Evolutionary conservation across 257 asterid genomes (phyloP).

Genomic region (Thymus mandschuricus): DNA sequence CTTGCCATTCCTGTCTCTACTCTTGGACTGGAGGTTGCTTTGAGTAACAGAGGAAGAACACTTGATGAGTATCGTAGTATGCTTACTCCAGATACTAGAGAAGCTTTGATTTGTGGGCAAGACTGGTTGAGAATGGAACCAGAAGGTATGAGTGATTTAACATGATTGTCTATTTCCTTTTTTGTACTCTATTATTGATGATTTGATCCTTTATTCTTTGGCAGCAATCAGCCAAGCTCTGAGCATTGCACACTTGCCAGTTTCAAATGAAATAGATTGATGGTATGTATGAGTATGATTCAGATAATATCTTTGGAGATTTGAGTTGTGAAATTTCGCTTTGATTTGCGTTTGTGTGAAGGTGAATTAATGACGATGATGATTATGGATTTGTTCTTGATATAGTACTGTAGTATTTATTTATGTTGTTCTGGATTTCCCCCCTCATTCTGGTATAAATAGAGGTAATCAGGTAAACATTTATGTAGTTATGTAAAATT

Average conservation of each 20-base stretch:
- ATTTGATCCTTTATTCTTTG: slow-evolving; percentile 9
- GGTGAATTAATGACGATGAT: slow-evolving; percentile 40
- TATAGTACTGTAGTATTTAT: background rate
- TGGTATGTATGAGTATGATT: slow-evolving; percentile 36
- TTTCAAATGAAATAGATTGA: slow-evolving; percentile 56
- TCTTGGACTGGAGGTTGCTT: slow-evolving; percentile 68
- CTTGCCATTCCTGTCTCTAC: slow-evolving; percentile 83
- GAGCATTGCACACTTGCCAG: slow-evolving; percentile 51
- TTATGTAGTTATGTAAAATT: slow-evolving; percentile 6
- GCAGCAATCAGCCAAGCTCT: slow-evolving; percentile 46
- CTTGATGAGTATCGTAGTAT: slow-evolving; percentile 65
- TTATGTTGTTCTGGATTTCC: background rate
- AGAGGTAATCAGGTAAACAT: slow-evolving; percentile 20
- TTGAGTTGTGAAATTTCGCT: slow-evolving; percentile 22
- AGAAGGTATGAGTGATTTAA: slow-evolving; percentile 52
- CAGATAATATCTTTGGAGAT: background rate
- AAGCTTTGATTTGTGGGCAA: slow-evolving; percentile 92
- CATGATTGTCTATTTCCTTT: background rate
- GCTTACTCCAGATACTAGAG: slow-evolving; percentile 72
- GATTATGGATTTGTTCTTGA: background rate
- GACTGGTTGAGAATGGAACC: slow-evolving; percentile 82
- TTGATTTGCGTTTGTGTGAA: slow-evolving; percentile 28
- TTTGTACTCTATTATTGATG: no score
- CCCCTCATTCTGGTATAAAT: slow-evolving; percentile 9
- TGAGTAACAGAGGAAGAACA: slow-evolving; percentile 67